Percentiles rank a stretch among this genome's conserved stretches.
Conservation (phyloP, 1,284 basidiomycete species). For the Malassezia globosa region DNA sequence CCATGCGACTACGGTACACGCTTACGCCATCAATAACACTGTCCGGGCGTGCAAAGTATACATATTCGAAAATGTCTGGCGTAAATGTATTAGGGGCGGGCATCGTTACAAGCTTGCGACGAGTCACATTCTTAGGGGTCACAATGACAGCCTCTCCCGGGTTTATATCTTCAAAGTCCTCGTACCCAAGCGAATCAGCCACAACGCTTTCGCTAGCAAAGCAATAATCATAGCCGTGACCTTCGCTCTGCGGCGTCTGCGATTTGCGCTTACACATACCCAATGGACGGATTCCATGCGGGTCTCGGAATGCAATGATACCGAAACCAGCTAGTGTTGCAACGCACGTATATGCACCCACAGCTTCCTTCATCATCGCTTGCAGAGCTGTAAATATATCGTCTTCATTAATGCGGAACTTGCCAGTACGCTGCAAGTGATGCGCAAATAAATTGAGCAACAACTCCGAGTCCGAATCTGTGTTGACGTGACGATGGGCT, state of each 20-base stretch:
- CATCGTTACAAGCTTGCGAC: constrained; percentile 31
- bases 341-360: constrained; percentile 89
- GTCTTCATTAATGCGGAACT: constrained; percentile 98
- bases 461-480: constrained; percentile 92
- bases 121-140: constrained; percentile 51
- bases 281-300: constrained; percentile 91
- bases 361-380: constrained; percentile 74
- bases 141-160: constrained; percentile 92
- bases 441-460: constrained; percentile 95
- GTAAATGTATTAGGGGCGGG: constrained; percentile 29
- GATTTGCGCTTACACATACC: constrained; percentile 38
- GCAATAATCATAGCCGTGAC: constrained; percentile 60
- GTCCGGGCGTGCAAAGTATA: constrained; percentile 96
- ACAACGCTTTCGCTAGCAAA: constrained; percentile 94
- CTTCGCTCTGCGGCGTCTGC: constrained; percentile 17
- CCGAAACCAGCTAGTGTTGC: constrained; percentile 98
- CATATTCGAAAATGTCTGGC: constrained; percentile 99
- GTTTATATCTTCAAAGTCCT: constrained; percentile 82
- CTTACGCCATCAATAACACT: constrained; percentile 94
- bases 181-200: constrained; percentile 80
- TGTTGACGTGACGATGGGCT: constrained; percentile 97
- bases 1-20: constrained; percentile 95
- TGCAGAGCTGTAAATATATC: constrained; percentile 93
- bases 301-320: constrained; percentile 94
- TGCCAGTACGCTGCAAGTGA: constrained; percentile 94